A percentile compares a stretch with the other conserved stretches of the same genome.
phyloP scores from a whole-genome alignment of 805 yeast genomes.

The Metschnikowia arizonensis region DNA sequence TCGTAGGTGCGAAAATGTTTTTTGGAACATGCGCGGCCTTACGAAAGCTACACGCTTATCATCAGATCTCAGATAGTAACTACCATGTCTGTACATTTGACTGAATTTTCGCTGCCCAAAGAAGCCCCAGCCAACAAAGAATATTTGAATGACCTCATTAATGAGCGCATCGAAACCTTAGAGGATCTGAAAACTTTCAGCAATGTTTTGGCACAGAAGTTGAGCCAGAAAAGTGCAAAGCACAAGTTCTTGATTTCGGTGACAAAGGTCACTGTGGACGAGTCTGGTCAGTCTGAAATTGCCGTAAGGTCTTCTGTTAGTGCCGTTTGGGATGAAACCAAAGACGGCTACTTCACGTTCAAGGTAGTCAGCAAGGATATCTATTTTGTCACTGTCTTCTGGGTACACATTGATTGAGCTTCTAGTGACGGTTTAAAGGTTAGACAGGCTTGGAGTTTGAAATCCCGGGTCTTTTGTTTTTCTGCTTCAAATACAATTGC shows the following conservation, averaged over 20 bases:
- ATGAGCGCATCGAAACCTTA: constrained; percentile 1
- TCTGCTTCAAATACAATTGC: constrained; percentile 6
- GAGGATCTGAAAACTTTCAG: constrained; percentile 25
- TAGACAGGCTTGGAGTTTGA: not conserved
- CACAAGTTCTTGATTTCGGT: constrained; percentile 53
- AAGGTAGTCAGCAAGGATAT: constrained; percentile 23
- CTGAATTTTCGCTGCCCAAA: constrained; percentile 7
- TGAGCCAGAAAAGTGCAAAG: constrained; percentile 46
- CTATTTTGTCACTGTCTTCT: constrained; percentile 19
- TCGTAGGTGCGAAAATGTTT: not conserved
- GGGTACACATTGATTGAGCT: constrained; percentile 14
- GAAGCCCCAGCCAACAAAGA: constrained; percentile 13
- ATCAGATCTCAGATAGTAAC: not conserved
- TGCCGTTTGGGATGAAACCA: constrained; percentile 52
- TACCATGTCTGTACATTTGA: constrained; percentile 13
- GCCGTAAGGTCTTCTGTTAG: constrained; percentile 40
- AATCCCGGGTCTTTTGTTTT: no score
- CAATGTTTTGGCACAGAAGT: constrained; percentile 26
- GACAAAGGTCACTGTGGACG: constrained; percentile 28
- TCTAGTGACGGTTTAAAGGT: not conserved
- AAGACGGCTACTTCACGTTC: constrained; percentile 49
- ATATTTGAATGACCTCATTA: constrained; percentile 7
- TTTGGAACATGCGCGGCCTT: not conserved
- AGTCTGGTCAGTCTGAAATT: constrained; percentile 19
- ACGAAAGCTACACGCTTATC: not conserved